Base-by-base conservation (phyloP, 305 asterid genomes). In the Fraxinus nigra region DNA sequence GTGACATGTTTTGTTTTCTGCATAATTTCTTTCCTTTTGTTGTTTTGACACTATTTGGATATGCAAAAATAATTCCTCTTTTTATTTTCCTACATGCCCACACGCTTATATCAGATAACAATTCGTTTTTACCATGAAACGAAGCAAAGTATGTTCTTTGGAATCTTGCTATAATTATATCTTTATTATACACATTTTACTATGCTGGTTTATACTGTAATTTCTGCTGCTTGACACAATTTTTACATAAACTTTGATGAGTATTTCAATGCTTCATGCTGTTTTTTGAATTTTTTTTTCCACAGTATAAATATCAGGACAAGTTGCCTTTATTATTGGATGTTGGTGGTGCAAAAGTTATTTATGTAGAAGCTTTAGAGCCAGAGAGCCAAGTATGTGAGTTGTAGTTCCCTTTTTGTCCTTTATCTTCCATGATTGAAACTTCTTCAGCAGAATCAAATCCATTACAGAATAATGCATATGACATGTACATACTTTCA, bases 291-390 rank as follows among this genome's bases (percentile, higher is more conserved):
- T 63, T 79, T 79, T 85, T 70, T 75, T 69, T 56, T 74, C 85
- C 69, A 78, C 93, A 95, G 98, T 94, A 96, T 85, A 93, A 90
- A 85, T 90, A 88, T 84, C 89, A 89, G 89, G 95, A 90, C 82
- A 92, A 87, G 90, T 89, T 96, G 87, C 91, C 80, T 84, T 65
- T 88, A 82, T 86, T 96, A 54, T 87, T 94, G 89, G 93, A 96
- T 80, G 89, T 88, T 16, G 90, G 93, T 24, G 94, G 98, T 82
- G 98, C 92, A 79, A 86, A 85, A 81, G 92, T 90, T 86, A 89
- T 89, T 80, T 84, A 76, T 76, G 83, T 82, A 32, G 94, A 91
- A 88, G 84, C 74, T 82, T 85, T 82, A 65, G 91, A 88, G 63
- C 38, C 86, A 43, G 83, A 82, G 87, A 87, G 89, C 90, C 93